Evolutionary conservation across 2,329 filamentous ascomycete species (phyloP).

Genomic region (Botrytis elliptica): DNA sequence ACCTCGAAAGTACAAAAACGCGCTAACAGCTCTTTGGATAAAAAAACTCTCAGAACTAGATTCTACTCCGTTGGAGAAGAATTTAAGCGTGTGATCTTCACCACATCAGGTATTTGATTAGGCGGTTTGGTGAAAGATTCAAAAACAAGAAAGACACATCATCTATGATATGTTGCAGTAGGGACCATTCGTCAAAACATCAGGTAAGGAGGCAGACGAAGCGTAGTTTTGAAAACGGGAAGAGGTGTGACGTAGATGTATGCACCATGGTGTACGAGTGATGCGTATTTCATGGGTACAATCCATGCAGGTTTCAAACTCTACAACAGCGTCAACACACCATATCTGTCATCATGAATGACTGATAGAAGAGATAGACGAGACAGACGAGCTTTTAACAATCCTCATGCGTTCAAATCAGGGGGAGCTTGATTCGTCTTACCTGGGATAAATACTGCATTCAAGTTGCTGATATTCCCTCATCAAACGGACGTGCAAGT

Average conservation of each 20-base stretch:
- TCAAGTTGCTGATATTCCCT: too few species aligned
- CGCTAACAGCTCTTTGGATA: background rate
- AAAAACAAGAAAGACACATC: background rate
- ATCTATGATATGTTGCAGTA: background rate
- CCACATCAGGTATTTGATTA: background rate
- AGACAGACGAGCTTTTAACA: background rate
- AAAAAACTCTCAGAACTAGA: background rate
- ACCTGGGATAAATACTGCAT: too few species aligned
- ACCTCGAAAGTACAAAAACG: background rate
- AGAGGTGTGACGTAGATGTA: background rate
- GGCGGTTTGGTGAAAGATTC: background rate
- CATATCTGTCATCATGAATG: too few species aligned
- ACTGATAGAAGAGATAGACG: too few species aligned
- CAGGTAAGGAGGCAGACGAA: too few species aligned
- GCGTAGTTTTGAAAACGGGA: rapidly evolving
- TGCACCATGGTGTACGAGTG: background rate
- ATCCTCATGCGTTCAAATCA: background rate
- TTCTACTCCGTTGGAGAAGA: background rate
- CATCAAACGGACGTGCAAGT: too few species aligned
- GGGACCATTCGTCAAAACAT: background rate
- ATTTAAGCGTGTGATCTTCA: rapidly evolving
- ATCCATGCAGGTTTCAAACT: background rate
- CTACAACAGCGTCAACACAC: background rate
- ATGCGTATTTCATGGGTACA: background rate
- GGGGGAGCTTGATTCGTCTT: too few species aligned